These are phyloP conservation scores for Clathrus columnatus DNA, from an alignment of 768 basidiomycete genomes.

Conservation along the genomic window DNA sequence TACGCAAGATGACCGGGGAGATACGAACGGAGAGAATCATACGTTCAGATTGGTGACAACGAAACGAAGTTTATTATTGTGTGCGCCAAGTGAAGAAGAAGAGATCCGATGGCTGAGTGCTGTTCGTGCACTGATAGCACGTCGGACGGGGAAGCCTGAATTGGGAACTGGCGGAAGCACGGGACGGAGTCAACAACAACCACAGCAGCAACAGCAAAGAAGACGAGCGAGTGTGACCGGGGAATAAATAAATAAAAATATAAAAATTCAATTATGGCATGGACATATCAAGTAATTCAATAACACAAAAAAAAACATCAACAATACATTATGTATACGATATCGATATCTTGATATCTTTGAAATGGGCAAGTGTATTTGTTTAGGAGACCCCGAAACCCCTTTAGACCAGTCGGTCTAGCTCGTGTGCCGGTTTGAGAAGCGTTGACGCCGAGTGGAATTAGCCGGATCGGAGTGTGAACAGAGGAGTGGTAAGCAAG, in stretches of 20 bases:
- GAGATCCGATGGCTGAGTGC: slow-evolving; percentile 98
- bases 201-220: background rate
- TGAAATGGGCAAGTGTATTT: background rate
- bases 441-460: slow-evolving; percentile 2
- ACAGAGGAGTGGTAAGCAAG: background rate
- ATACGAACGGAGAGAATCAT: slow-evolving; percentile 31
- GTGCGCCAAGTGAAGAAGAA: slow-evolving; percentile 94
- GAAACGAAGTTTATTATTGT: slow-evolving; percentile 79
- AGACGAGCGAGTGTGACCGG: background rate
- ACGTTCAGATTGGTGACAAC: slow-evolving; percentile 97
- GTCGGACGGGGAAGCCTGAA: slow-evolving; percentile 35
- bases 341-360: slow-evolving; percentile 1
- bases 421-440: slow-evolving; percentile 1
- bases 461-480: slow-evolving; percentile 7
- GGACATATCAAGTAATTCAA: background rate
- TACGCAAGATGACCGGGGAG: slow-evolving; percentile 33
- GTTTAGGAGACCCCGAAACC: background rate
- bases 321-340: too few species aligned
- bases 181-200: background rate
- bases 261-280: background rate
- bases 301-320: too few species aligned
- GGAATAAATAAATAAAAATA: background rate
- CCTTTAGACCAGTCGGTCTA: background rate
- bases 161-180: background rate
- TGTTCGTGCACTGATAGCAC: slow-evolving; percentile 80